Evolutionary conservation across 345 rosid species (phyloP).

Genomic region (Gossypium longicalyx): DNA sequence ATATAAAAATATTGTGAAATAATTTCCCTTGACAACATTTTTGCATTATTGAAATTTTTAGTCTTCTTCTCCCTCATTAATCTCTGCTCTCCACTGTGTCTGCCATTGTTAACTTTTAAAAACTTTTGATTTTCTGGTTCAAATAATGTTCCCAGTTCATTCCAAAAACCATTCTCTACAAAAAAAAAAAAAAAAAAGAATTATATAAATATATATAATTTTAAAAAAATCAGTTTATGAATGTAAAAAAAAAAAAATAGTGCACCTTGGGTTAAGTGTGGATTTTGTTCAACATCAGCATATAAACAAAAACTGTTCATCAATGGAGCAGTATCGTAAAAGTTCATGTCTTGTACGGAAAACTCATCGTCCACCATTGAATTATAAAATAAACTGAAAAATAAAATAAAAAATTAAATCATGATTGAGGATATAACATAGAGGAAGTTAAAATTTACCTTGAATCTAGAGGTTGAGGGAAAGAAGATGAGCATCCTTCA

Average conservation of each 20-base stretch:
- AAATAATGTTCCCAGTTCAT: constrained; percentile 22
- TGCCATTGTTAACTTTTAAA: background rate
- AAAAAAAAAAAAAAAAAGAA: background rate
- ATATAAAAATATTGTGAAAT: constrained; percentile 46
- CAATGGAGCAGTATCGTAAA: constrained; percentile 19
- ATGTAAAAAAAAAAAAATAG: background rate
- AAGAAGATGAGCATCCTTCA: background rate
- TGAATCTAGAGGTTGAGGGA: background rate
- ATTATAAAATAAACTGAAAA: constrained; percentile 16
- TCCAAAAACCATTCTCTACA: constrained; percentile 28
- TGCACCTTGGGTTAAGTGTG: constrained; percentile 30
- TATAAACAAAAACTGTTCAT: constrained; percentile 12
- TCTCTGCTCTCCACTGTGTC: constrained; percentile 1
- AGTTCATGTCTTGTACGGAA: constrained; percentile 18
- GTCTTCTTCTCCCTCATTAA: constrained; percentile 11
- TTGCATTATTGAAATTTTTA: constrained; percentile 16
- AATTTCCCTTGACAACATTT: constrained; percentile 28
- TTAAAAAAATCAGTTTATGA: background rate
- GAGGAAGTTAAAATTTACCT: background rate
- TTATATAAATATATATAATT: too few relatives aligned
- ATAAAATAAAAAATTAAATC: background rate
- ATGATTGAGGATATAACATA: background rate
- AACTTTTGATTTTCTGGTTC: constrained; percentile 14
- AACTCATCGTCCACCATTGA: constrained; percentile 21
- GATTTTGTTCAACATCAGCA: constrained; percentile 21